phyloP scores from a whole-genome alignment of 257 asterid species.

The Gynochthodes officinalis region DNA sequence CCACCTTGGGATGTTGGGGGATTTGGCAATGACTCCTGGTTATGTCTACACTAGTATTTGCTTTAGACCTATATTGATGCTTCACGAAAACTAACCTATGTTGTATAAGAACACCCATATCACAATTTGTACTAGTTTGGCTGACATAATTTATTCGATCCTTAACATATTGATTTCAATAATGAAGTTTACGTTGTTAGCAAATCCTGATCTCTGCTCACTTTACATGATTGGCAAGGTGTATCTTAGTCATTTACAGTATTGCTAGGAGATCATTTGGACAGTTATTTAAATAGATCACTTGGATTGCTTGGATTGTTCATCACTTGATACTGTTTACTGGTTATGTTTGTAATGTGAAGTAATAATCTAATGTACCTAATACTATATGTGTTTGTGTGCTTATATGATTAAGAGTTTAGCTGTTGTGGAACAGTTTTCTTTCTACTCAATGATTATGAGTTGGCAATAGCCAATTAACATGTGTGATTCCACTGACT shows the following conservation, averaged over 20 bases:
- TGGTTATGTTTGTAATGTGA: background rate
- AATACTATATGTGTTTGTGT: background rate
- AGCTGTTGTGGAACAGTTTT: background rate
- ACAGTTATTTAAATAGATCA: background rate
- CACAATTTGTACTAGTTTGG: constrained; percentile 2
- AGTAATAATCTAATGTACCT: background rate
- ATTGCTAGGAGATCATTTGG: background rate
- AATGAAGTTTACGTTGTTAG: background rate
- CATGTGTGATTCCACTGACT: background rate
- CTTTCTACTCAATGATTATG: background rate
- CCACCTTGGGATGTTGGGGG: background rate
- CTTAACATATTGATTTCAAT: background rate
- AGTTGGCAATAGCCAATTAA: background rate
- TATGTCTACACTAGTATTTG: background rate
- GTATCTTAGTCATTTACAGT: background rate
- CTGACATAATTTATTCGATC: background rate
- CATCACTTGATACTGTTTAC: background rate
- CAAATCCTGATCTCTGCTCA: background rate
- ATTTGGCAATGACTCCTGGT: background rate
- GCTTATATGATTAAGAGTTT: no score
- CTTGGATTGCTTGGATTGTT: background rate
- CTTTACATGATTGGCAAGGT: background rate
- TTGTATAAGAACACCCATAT: background rate
- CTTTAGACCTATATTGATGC: background rate
- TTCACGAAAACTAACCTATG: background rate